Evolutionary conservation across 345 rosid genomes (phyloP), one percentile per base, ranked within the genome.

Genomic region (Conringia planisiliqua): DNA sequence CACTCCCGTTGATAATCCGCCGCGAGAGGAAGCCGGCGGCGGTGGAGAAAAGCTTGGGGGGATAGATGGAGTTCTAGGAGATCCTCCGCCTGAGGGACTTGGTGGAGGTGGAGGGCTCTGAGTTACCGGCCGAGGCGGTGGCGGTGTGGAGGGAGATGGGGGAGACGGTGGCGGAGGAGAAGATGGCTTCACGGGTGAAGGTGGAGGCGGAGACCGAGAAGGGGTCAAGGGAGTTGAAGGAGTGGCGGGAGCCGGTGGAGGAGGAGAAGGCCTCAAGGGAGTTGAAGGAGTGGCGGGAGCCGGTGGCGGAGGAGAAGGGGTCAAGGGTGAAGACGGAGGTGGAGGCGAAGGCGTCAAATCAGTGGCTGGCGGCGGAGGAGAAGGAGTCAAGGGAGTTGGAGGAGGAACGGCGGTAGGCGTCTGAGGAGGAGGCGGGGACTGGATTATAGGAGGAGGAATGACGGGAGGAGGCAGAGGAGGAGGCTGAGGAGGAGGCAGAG

Each of bases 1-100:
- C 47, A 83, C 56, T 56, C 86, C 91, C 26, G 84, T 82, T 36
- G 91, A 77, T 44, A 82, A 14, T 51, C 62, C 38, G 4, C 2
- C 24, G 7, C 83, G 8, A 24, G 73, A 26, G 11, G 85, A 20
- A 7, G 90, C 20, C 2, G 86, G 48, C 0, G 82, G 20, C 0
- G 88, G 12, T 17, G 83, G 35, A n/a, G 85, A 56, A 5, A 73
- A 51, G 17, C 48, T 9, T 48, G 83, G 47, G 24, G 62, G 14
- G 38, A 62, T 6, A 10, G 80, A 9, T 17, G 82, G 27, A 29
- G 69, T 62, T 0, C 68, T 63, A 14, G 85, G 22, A 46, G 51
- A 7, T 46, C 22, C 51, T 46, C 51, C 51, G 5, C 52, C 26
- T 27, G 75, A 48, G 80, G 63, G 54, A 9, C 5, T 52, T 9